Base-by-base conservation (phyloP, 2,329 filamentous ascomycete species). In the Aurifilum marmelostoma region DNA sequence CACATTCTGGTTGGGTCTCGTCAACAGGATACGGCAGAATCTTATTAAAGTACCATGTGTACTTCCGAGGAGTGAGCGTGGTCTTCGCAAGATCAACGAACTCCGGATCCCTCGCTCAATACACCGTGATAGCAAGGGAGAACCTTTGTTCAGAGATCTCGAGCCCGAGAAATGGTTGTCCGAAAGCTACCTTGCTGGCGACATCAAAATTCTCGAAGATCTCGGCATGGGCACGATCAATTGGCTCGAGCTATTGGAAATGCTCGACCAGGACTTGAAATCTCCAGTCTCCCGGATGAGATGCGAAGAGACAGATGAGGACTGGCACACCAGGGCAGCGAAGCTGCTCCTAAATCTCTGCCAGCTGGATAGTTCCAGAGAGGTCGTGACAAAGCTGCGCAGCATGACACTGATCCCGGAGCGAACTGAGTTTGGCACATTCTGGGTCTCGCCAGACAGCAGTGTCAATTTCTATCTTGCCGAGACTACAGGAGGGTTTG, bases 1-100 rank as follows among this genome's bases (percentile, higher is more conserved):
- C 29, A n/a, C n/a, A 1, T 75, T 77, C 41, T 80, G 78, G 76
- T 61, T 1, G 0, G 50, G 12, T 0, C 47, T 81, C 2, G 69
- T 75, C 9, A 39, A 75, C 5, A 70, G 69, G 4, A 76, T 81
- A 18, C 65, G 71, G 21, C 11, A 66, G 1, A 37, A 60, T 2
- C 54, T 80, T 9, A 56, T 24, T 24, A 9, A 67, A 65, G 4
- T 41, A 65, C 2, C 63, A 75, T 5, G 18, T 76, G 18, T 68
- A 63, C 41, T 69, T 67, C 21, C 67, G 70, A 32, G 61, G 63
- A 8, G 52, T 56, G 59, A 34, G 5, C 12, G 32, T 16, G 47
- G 63, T 29, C 54, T 67, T 47, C 68, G 67, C 12, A 34, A 58
- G 3, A 69, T 61, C 32, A 29, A 24, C 6, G 66, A 72, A n/a